Conservation (phyloP, 306 rosid species). For the Delonix regia region DNA sequence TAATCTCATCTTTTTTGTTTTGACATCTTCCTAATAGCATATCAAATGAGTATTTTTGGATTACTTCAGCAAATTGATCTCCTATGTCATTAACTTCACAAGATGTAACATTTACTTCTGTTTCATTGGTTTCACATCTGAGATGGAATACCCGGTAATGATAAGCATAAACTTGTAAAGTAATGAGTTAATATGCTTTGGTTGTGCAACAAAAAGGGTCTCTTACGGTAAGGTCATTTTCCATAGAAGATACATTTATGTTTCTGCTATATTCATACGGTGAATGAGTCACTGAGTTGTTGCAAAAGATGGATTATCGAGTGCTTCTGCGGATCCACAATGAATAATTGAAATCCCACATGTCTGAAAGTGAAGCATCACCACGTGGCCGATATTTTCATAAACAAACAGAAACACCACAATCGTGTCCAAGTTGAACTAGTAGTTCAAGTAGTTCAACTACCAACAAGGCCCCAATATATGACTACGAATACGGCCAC, state of each 20-base stretch:
- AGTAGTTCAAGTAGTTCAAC: not conserved
- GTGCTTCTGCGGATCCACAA: not conserved
- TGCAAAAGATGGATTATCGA: not conserved
- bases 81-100: not conserved
- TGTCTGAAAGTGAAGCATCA: not conserved
- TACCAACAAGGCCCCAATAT: not conserved
- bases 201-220: not conserved
- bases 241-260: not conserved
- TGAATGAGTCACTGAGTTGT: not conserved
- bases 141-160: not conserved
- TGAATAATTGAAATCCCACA: not conserved
- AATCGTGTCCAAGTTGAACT: not conserved
- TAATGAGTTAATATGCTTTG: not conserved
- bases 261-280: not conserved
- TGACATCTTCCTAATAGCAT: not conserved
- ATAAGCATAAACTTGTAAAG: not conserved
- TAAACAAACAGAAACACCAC: not conserved
- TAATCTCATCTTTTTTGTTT: not conserved
- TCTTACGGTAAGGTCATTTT: not conserved
- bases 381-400: not conserved
- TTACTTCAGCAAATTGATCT: not conserved
- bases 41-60: not conserved
- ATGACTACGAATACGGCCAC: not conserved
- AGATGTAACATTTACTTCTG: not conserved
- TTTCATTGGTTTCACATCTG: not conserved